Evolutionary conservation across 495 filamentous ascomycete genomes (phyloP).

Genomic region (Podospora sp.): DNA sequence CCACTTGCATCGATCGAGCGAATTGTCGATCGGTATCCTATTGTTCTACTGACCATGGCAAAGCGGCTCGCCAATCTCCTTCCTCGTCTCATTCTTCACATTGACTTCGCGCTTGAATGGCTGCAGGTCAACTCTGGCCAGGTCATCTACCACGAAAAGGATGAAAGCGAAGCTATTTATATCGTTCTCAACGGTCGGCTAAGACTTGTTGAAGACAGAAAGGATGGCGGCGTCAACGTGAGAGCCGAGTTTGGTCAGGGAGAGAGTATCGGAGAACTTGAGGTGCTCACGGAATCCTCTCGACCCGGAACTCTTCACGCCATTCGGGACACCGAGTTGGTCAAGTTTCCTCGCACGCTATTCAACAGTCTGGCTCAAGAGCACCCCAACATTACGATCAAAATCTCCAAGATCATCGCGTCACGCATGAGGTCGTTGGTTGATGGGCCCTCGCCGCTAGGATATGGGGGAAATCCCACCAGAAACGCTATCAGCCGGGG

Average conservation of each 20-base stretch:
- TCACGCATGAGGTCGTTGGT: constrained; percentile 88
- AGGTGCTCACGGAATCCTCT: constrained; percentile 92
- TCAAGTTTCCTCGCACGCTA: constrained; percentile 91
- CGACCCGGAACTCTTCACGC: constrained; percentile 90
- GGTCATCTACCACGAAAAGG: constrained; percentile 88
- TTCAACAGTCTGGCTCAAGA: constrained; percentile 98
- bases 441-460: constrained; percentile 65
- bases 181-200: constrained; percentile 93
- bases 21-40: constrained; percentile 88
- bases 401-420: constrained; percentile 98
- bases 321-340: constrained; percentile 93
- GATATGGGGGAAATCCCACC: constrained; percentile 48
- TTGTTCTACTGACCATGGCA: constrained; percentile 91
- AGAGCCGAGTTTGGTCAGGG: constrained; percentile 94
- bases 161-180: constrained; percentile 98
- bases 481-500: constrained; percentile 65
- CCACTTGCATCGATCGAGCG: constrained; percentile 84
- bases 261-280: constrained; percentile 94
- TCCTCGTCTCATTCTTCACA: constrained; percentile 90
- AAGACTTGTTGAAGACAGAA: constrained; percentile 73
- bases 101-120: constrained; percentile 98
- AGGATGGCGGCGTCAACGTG: constrained; percentile 82
- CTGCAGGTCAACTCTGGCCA: constrained; percentile 93
- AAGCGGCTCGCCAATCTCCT: constrained; percentile 88
- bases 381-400: constrained; percentile 97